Evolutionary conservation across 768 basidiomycete species (phyloP).

Genomic region (Boletus tomentosulus): DNA sequence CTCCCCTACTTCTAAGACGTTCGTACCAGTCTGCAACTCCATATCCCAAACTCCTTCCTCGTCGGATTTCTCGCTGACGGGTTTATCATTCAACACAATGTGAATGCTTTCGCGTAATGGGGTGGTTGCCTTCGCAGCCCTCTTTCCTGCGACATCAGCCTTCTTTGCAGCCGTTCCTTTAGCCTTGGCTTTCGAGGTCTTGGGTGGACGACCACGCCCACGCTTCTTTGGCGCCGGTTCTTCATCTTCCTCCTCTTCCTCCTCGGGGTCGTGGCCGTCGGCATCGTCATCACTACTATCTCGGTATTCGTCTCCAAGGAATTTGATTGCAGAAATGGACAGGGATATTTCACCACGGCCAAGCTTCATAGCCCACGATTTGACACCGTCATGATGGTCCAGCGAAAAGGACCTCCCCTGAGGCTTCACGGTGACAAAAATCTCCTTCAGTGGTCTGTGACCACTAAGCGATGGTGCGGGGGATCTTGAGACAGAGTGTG

Average conservation of each 20-base stretch:
- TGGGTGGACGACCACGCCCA: constrained; percentile 35
- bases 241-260: constrained; percentile 34
- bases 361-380: constrained; percentile 66
- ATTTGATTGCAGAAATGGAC: constrained; percentile 49
- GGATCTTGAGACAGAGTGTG: constrained; percentile 31
- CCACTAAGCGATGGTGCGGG: constrained; percentile 29
- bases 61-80: constrained; percentile 44
- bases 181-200: constrained; percentile 31
- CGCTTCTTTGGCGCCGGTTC: constrained; percentile 39
- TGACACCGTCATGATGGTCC: constrained; percentile 67
- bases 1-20: constrained; percentile 70
- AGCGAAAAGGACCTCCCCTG: constrained; percentile 53
- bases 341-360: constrained; percentile 53
- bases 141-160: constrained; percentile 36
- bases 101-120: constrained; percentile 47
- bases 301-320: constrained; percentile 55
- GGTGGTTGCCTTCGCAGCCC: constrained; percentile 39
- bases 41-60: constrained; percentile 58
- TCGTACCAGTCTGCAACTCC: constrained; percentile 53
- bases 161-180: constrained; percentile 33
- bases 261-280: constrained; percentile 40
- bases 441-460: constrained; percentile 46
- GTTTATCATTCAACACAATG: constrained; percentile 58
- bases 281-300: constrained; percentile 57
- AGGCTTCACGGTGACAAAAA: constrained; percentile 56